Base-by-base conservation (phyloP, 805 yeast genomes). In the Ogataea siamensis region DNA sequence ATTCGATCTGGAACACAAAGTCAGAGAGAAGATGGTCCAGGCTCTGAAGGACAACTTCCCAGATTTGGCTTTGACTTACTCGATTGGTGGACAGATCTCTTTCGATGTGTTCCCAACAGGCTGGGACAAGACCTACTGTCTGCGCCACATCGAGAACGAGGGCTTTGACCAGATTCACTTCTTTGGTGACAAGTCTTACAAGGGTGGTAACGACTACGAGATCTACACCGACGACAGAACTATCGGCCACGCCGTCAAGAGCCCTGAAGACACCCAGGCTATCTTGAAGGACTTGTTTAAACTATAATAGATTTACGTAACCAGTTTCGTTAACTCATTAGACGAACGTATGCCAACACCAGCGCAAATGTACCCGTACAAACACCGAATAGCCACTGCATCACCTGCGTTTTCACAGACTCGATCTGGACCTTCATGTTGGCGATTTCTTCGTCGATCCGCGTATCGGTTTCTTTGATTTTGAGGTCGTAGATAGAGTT, bases 91-190 rank as follows among this genome's bases (percentile, higher is more conserved):
- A 55, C 98, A 93, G 76, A 93, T 93, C 65, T 91, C 98, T 23
- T 93, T 93, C 58, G 99, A 93, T 60, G 98, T 93, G 49, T 93
- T 93, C 91, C 99, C 99, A 73, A 87, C 96, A 49, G 99, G 99
- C 61, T 93, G 99, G 99, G 99, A 93, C 70, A 93, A 93, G 79
- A 93, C 99, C 46, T 93, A 91, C 74, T 87, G 95, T 68, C 78
- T 93, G 63, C 88, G 83, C 68, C 99, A 91, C 68, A 89, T 93
- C 55, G 87, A 70, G 57, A 66, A 73, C 44, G 96, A 91, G 68
- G 80, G 83, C 50, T 93, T 89, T 72, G 74, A 80, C 58, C 75
- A 78, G 55, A 87, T 93, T 57, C 98, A 93, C 73, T 93, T 93
- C 80, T 93, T 93, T 62, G 99, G 99, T 70, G 99, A 93, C 77